Evolutionary conservation across 305 asterid genomes (phyloP).

Genomic region (Solanum hybrid): DNA sequence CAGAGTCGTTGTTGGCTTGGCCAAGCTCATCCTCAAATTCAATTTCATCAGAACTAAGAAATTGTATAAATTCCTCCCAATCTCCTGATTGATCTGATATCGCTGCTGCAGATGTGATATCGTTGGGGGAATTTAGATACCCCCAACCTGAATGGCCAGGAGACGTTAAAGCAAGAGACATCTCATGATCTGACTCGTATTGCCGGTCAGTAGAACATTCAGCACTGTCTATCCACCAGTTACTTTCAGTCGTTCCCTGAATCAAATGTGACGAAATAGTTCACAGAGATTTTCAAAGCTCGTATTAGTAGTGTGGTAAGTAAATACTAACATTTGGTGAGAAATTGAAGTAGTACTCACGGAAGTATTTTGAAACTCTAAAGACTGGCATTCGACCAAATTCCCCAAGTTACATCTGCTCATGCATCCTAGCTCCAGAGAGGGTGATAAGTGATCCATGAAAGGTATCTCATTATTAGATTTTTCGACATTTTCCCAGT

Average conservation of each 20-base stretch:
- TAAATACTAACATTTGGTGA: neutral
- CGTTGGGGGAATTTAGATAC: neutral
- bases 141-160: neutral
- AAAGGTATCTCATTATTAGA: neutral
- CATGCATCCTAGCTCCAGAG: neutral
- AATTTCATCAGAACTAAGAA: neutral
- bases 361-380: neutral
- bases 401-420: neutral
- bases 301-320: neutral
- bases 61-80: neutral
- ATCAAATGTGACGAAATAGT: neutral
- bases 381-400: neutral
- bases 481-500: neutral
- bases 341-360: neutral
- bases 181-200: neutral
- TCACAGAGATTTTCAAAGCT: neutral
- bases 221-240: neutral
- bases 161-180: neutral
- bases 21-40: neutral
- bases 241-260: neutral
- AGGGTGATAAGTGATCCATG: neutral
- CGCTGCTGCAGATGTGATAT: neutral
- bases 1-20: neutral
- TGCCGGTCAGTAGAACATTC: slow-evolving; percentile 47
- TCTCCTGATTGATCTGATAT: neutral